Conservation (phyloP, 2,329 filamentous ascomycete genomes). For the Arachnomyces sp. region DNA sequence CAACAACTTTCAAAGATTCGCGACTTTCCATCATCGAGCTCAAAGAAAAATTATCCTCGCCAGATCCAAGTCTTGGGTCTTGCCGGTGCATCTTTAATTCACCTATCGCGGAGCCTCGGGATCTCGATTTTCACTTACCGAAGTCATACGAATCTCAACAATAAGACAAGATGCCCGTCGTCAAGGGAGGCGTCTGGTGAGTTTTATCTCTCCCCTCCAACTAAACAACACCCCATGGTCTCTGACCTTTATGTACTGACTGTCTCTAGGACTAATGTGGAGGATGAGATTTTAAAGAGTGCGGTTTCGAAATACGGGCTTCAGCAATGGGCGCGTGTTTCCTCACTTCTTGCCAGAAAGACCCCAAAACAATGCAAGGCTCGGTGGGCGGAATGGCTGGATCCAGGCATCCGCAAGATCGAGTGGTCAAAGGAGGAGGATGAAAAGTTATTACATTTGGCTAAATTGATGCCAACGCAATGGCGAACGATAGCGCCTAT, state of each 20-base stretch:
- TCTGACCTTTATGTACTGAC: constrained; percentile 14
- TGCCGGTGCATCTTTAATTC: too few species aligned
- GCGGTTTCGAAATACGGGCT: constrained; percentile 90
- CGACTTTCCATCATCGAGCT: neutral
- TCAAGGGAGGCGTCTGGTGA: constrained; percentile 57
- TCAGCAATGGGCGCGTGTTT: constrained; percentile 97
- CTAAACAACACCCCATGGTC: neutral
- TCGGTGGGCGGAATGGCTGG: constrained; percentile 96
- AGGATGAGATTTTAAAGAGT: constrained; percentile 96
- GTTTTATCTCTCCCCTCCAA: constrained; percentile 11
- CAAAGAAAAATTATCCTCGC: neutral
- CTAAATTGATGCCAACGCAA: constrained; percentile 97
- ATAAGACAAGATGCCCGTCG: constrained; percentile 49
- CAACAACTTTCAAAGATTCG: too few species aligned
- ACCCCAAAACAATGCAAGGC: constrained; percentile 99
- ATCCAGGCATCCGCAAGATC: constrained; percentile 95
- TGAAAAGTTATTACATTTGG: constrained; percentile 90
- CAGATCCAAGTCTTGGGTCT: too few species aligned
- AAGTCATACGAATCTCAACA: neutral
- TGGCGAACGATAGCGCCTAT: constrained; percentile 98
- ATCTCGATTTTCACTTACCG: too few species aligned
- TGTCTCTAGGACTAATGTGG: constrained; percentile 51
- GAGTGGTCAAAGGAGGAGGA: constrained; percentile 99
- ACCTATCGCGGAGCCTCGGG: too few species aligned
- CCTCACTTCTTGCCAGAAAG: constrained; percentile 91